Percentiles rank a stretch among this genome's conserved stretches.
Conservation (phyloP, 2,329 filamentous ascomycete genomes). For the Colletotrichum salicis region DNA sequence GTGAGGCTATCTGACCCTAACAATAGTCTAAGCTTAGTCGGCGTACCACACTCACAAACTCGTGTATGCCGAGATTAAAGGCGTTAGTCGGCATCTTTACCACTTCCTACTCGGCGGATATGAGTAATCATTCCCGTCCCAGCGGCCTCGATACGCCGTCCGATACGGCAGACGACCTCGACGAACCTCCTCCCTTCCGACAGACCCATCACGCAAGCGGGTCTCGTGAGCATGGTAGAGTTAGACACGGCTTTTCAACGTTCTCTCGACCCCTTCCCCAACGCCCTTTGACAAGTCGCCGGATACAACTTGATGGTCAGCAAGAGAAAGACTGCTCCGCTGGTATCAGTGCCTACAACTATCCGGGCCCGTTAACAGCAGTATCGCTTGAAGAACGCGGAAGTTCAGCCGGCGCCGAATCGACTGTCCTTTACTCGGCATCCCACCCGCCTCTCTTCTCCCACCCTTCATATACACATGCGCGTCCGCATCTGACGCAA, state of each 20-base stretch:
- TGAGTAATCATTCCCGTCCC: conserved; percentile 33
- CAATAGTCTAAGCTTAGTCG: background rate
- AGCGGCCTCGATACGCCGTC: conserved; percentile 20
- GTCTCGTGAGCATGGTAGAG: background rate
- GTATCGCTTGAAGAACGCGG: background rate
- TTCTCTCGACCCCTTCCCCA: background rate
- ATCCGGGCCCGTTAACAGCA: background rate
- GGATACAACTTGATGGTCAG: background rate
- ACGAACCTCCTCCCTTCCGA: conserved; percentile 15
- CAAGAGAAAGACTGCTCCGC: background rate
- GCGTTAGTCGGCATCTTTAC: conserved; percentile 27
- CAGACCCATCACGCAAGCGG: background rate
- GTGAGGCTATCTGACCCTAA: conserved; percentile 23
- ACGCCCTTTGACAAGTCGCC: background rate
- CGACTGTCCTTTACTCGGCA: background rate
- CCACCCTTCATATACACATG: conserved; percentile 10
- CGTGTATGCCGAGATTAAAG: background rate
- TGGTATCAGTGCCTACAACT: background rate
- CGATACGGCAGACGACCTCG: conserved; percentile 17
- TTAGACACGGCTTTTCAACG: background rate
- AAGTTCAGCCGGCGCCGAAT: background rate
- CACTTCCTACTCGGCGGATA: conserved; percentile 15
- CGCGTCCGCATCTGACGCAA: background rate
- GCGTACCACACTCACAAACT: background rate
- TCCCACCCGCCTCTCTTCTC: background rate